Evolutionary conservation across 2,329 filamentous ascomycete species (phyloP).

Genomic region (Nothopassalora personata): DNA sequence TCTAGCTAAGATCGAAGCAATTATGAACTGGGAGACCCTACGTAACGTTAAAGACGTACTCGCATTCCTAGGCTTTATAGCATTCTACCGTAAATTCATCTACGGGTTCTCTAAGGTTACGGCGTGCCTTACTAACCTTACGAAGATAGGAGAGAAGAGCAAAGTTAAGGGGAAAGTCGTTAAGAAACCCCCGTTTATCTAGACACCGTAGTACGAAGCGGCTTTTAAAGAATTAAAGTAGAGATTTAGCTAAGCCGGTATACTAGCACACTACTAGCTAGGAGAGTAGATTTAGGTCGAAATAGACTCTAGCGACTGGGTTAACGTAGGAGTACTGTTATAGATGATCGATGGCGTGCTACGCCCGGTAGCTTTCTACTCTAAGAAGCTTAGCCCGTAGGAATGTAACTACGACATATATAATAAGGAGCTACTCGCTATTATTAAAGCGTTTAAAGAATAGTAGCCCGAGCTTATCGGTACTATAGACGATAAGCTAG

Average conservation of each 20-base stretch:
- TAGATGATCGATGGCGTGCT: too few relatives aligned
- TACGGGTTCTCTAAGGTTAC: constrained; percentile 11
- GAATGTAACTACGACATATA: constrained; percentile 3
- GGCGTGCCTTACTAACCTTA: not conserved
- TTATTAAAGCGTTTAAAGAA: too few relatives aligned
- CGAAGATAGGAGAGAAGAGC: not conserved
- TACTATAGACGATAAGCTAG: too few relatives aligned
- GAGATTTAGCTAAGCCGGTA: not conserved
- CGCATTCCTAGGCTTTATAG: constrained; percentile 18
- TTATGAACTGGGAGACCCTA: constrained; percentile 12
- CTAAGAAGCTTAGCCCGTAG: not conserved
- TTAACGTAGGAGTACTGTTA: too few relatives aligned
- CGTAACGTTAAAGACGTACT: constrained; percentile 16
- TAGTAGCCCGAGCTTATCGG: too few relatives aligned
- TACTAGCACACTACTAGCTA: not conserved
- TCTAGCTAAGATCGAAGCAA: constrained; percentile 8
- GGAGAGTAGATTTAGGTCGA: too few relatives aligned
- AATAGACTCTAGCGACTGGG: too few relatives aligned
- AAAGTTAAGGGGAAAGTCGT: not conserved
- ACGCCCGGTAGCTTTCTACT: not conserved
- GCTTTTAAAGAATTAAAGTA: not conserved
- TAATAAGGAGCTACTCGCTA: too few relatives aligned
- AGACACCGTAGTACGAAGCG: not conserved
- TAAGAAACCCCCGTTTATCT: not conserved
- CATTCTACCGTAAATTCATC: constrained; percentile 22